Conservation (phyloP, 192 early-diverging fungal species). For the Entomortierella parvispora region DNA sequence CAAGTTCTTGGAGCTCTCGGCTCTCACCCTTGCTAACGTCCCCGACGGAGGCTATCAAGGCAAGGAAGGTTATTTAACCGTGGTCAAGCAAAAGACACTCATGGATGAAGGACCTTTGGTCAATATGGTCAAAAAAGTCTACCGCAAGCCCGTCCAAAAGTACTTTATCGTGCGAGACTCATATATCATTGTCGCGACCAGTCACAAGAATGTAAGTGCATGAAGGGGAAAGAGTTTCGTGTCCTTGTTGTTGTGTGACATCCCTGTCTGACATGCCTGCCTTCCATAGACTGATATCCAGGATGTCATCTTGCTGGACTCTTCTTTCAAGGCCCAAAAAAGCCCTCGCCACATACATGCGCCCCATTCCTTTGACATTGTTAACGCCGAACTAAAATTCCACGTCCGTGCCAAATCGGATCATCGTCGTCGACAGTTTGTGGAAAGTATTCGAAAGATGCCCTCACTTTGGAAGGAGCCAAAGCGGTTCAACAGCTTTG, state of each 20-base stretch:
- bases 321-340: slow-evolving; percentile 46
- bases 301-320: slow-evolving; percentile 59
- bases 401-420: slow-evolving; percentile 73
- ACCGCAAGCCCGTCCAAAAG: slow-evolving; percentile 62
- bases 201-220: slow-evolving; percentile 55
- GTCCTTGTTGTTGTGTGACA: neutral
- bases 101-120: slow-evolving; percentile 61
- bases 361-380: slow-evolving; percentile 61
- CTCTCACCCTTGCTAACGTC: slow-evolving; percentile 50
- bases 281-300: slow-evolving; percentile 46
- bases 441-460: slow-evolving; percentile 63
- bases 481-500: slow-evolving; percentile 77
- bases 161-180: slow-evolving; percentile 79
- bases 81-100: slow-evolving; percentile 55
- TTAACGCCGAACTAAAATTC: slow-evolving; percentile 69
- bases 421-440: slow-evolving; percentile 69
- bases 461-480: slow-evolving; percentile 64
- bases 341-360: slow-evolving; percentile 30
- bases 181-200: slow-evolving; percentile 56
- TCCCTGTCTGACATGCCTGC: neutral
- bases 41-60: slow-evolving; percentile 62
- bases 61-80: slow-evolving; percentile 73
- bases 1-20: slow-evolving; percentile 61
- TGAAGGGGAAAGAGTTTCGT: no score
- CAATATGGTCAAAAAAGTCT: slow-evolving; percentile 46